These are phyloP conservation scores for Rosa rugosa DNA, from an alignment of 306 rosid species.

Conservation along the genomic window DNA sequence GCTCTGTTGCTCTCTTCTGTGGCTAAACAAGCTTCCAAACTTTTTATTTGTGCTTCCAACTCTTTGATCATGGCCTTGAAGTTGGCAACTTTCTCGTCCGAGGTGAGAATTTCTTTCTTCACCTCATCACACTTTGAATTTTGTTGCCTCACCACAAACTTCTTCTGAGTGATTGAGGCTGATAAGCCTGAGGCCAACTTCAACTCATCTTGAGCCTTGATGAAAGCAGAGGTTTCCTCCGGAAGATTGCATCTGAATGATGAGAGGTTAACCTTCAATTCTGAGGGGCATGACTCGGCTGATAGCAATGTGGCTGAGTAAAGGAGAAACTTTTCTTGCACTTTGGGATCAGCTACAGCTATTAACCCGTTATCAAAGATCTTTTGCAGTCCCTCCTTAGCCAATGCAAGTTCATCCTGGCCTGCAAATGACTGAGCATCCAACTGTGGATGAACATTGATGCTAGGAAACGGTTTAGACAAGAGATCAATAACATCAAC, in stretches of 20 bases:
- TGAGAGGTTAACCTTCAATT: background rate
- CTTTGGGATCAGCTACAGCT: background rate
- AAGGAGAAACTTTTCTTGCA: background rate
- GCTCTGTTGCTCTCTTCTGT: background rate
- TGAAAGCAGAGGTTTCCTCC: background rate
- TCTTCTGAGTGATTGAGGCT: background rate
- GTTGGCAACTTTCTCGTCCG: background rate
- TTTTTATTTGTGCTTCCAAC: background rate
- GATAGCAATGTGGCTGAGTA: background rate
- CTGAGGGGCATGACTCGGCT: background rate
- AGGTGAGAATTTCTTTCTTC: background rate
- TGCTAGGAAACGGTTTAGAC: background rate
- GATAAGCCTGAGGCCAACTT: background rate
- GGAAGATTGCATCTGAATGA: background rate
- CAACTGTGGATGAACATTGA: background rate
- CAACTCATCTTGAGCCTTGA: background rate
- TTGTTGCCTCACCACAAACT: background rate
- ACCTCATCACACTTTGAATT: background rate
- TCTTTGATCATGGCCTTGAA: background rate
- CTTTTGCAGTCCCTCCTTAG: background rate
- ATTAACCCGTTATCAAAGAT: background rate
- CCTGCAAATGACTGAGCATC: background rate
- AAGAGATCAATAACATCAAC: background rate
- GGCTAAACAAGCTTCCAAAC: conserved; percentile 4
- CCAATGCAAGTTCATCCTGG: background rate